Evolutionary conservation across 805 yeast species (phyloP).

Genomic region (Starmera quercuum): DNA sequence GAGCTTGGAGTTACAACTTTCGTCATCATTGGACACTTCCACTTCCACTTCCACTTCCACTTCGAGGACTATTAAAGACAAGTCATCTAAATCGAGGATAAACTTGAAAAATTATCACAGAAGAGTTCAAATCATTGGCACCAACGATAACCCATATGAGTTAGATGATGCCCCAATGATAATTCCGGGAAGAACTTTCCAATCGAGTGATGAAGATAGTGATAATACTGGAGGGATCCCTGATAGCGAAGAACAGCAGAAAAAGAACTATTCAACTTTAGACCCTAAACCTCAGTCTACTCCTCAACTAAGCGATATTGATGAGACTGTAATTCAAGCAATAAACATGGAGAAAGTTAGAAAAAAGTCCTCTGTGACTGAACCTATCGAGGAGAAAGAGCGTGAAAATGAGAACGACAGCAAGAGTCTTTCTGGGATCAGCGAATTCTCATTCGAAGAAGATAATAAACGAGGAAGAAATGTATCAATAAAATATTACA

Average conservation of each 20-base stretch:
- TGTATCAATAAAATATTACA: slow-evolving; percentile 46
- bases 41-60: too few species aligned
- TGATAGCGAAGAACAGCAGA: background rate
- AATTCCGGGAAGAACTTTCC: background rate
- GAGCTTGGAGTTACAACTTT: too few species aligned
- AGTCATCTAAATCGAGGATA: too few species aligned
- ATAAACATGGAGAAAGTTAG: background rate
- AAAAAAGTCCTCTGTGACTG: background rate
- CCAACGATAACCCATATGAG: background rate
- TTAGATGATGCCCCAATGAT: background rate
- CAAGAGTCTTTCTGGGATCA: slow-evolving; percentile 19
- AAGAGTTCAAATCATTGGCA: slow-evolving; percentile 16
- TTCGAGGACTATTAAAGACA: too few species aligned
- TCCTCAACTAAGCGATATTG: background rate
- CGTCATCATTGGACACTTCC: too few species aligned
- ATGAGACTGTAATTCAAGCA: background rate
- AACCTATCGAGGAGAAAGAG: background rate
- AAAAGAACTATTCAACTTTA: too few species aligned
- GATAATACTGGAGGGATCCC: background rate
- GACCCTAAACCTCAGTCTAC: background rate
- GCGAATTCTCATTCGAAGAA: slow-evolving; percentile 44
- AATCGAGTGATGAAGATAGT: too few species aligned
- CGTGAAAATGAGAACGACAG: slow-evolving; percentile 9
- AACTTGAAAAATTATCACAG: slow-evolving; percentile 5
- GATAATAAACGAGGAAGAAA: slow-evolving; percentile 40